Conservation (phyloP, 2,329 filamentous ascomycete genomes). For the Fusarium sulawesiense region DNA sequence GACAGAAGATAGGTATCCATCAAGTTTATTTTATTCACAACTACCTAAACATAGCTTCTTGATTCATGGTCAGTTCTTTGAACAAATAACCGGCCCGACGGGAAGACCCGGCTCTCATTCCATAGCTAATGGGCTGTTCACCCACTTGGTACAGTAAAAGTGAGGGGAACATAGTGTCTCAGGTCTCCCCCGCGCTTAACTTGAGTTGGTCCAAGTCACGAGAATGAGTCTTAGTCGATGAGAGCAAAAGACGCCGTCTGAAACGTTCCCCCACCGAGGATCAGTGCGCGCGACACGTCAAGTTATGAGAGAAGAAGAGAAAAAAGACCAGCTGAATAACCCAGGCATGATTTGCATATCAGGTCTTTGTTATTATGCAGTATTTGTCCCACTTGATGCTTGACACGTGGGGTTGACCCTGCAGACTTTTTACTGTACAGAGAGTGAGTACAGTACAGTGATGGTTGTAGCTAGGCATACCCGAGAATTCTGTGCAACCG, state of each 20-base stretch:
- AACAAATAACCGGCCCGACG: slow-evolving; percentile 7
- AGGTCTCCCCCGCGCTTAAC: slow-evolving; percentile 17
- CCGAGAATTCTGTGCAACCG: background rate
- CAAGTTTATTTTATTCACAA: too few species aligned
- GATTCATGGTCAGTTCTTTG: background rate
- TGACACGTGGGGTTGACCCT: slow-evolving; percentile 30
- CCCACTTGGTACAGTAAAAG: background rate
- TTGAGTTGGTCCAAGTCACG: slow-evolving; percentile 10
- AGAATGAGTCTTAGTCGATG: background rate
- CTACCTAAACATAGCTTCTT: background rate
- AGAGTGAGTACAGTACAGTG: background rate
- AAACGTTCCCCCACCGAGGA: slow-evolving; percentile 14
- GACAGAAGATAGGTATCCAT: too few species aligned
- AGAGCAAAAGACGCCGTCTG: slow-evolving; percentile 13
- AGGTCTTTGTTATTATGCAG: slow-evolving; percentile 21
- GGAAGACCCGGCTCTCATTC: slow-evolving; percentile 25
- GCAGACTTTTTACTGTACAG: background rate
- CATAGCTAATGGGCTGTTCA: background rate
- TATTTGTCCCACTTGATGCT: slow-evolving; percentile 34
- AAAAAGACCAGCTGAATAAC: background rate
- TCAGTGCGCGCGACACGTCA: slow-evolving; percentile 6
- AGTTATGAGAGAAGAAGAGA: background rate
- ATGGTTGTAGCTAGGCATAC: background rate
- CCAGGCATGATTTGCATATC: slow-evolving; percentile 32
- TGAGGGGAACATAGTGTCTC: background rate